phyloP scores from a whole-genome alignment of 2,329 filamentous ascomycete genomes.

The Metarhizium brunneum region DNA sequence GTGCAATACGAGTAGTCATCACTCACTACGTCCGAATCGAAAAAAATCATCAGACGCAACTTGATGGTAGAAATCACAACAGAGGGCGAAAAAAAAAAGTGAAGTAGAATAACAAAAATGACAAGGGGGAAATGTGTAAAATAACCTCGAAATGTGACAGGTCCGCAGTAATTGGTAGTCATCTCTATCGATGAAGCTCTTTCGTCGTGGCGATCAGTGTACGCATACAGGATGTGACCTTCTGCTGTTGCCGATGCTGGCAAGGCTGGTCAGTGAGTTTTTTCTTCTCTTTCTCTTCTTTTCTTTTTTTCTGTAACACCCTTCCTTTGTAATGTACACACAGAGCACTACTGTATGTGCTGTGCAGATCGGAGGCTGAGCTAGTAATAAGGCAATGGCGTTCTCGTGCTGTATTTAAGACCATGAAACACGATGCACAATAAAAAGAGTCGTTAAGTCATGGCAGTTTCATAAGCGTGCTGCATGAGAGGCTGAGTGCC shows the following conservation, averaged over 20 bases:
- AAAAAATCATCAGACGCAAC: conserved; percentile 1
- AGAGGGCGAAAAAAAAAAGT: conserved; percentile 8
- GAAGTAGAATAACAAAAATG: conserved; percentile 11
- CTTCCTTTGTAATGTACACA: conserved; percentile 26
- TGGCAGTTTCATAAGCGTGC: conserved; percentile 27
- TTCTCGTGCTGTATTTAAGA: conserved; percentile 8
- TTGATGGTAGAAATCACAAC: conserved; percentile 9
- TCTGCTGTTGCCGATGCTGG: conserved; percentile 6
- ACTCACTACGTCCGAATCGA: background rate
- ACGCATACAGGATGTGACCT: conserved; percentile 22
- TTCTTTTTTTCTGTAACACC: conserved; percentile 9
- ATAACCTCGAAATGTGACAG: conserved; percentile 9
- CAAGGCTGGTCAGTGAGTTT: conserved; percentile 2
- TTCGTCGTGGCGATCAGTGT: conserved; percentile 19
- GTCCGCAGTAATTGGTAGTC: conserved; percentile 12
- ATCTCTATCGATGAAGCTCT: conserved; percentile 18
- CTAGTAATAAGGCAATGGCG: conserved; percentile 15
- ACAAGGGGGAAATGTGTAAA: background rate
- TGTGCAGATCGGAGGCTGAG: conserved; percentile 17
- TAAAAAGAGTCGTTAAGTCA: conserved; percentile 32
- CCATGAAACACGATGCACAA: conserved; percentile 23
- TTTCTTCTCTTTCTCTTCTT: conserved; percentile 7
- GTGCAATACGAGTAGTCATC: background rate
- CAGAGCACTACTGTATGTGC: conserved; percentile 17
- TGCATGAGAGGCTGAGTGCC: conserved; percentile 19